phyloP scores from a whole-genome alignment of 768 basidiomycete genomes.

The Pulveroboletus frians region DNA sequence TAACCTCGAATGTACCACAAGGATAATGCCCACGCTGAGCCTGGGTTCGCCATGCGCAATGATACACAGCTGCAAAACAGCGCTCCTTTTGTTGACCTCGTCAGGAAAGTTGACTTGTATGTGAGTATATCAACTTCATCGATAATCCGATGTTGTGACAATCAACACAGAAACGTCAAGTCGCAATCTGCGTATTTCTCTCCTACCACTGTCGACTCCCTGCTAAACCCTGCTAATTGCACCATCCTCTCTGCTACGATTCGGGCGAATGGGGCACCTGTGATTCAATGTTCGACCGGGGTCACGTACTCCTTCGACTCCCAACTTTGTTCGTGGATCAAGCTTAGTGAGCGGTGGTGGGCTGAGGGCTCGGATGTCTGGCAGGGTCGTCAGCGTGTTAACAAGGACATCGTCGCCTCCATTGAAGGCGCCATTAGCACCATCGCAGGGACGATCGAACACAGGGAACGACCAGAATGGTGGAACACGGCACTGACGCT shows the following conservation, averaged over 20 bases:
- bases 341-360: constrained; percentile 82
- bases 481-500: constrained; percentile 81
- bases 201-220: constrained; percentile 54
- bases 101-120: constrained; percentile 71
- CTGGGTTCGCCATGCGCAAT: constrained; percentile 68
- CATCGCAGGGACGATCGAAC: constrained; percentile 32
- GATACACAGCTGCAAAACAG: constrained; percentile 59
- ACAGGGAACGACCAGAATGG: constrained; percentile 61
- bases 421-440: constrained; percentile 53
- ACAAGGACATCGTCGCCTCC: constrained; percentile 50
- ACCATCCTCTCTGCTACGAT: constrained; percentile 61
- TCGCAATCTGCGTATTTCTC: constrained; percentile 60
- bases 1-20: constrained; percentile 27
- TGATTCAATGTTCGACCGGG: constrained; percentile 76
- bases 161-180: constrained; percentile 66
- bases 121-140: constrained; percentile 36
- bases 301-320: constrained; percentile 75
- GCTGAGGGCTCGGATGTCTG: constrained; percentile 76
- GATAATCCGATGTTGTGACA: constrained; percentile 4
- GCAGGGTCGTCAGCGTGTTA: constrained; percentile 62
- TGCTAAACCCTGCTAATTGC: constrained; percentile 55
- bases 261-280: constrained; percentile 73
- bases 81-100: constrained; percentile 68
- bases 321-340: constrained; percentile 61
- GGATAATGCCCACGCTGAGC: constrained; percentile 70